phyloP scores from a whole-genome alignment of 1,139 yeast genomes.

The Yamadazyma triangularis region DNA sequence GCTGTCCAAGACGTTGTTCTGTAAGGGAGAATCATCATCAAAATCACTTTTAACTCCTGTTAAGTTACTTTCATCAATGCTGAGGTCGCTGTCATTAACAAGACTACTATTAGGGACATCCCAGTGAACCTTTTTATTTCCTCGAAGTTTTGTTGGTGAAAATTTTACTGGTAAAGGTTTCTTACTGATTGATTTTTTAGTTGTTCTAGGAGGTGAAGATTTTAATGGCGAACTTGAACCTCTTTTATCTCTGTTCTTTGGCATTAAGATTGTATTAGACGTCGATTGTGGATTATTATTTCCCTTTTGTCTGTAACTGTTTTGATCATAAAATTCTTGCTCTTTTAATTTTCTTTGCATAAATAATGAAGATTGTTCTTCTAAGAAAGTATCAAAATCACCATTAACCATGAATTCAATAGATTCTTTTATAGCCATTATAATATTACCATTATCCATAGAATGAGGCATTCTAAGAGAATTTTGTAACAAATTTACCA shows the following conservation, averaged over 20 bases:
- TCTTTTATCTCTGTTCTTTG: slow-evolving; percentile 10
- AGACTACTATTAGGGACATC: slow-evolving; percentile 28
- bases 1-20: slow-evolving; percentile 15
- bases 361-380: slow-evolving; percentile 24
- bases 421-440: slow-evolving; percentile 11
- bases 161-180: slow-evolving; percentile 9
- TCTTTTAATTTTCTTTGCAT: slow-evolving; percentile 22
- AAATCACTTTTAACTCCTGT: slow-evolving; percentile 17
- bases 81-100: slow-evolving; percentile 19
- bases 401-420: slow-evolving; percentile 31
- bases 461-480: slow-evolving; percentile 1
- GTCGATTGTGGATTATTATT: slow-evolving; percentile 7
- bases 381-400: slow-evolving; percentile 34
- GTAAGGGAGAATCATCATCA: slow-evolving; percentile 27
- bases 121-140: slow-evolving; percentile 29
- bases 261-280: background rate
- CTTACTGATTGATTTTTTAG: slow-evolving; percentile 15
- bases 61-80: slow-evolving; percentile 17
- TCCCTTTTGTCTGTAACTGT: no score
- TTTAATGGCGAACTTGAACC: slow-evolving; percentile 27
- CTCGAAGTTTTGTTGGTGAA: slow-evolving; percentile 12
- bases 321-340: slow-evolving; percentile 1
- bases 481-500: slow-evolving; percentile 9
- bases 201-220: slow-evolving; percentile 24
- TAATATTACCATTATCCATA: slow-evolving; percentile 3